Evolutionary conservation across 73 alveolate genomes (phyloP), one percentile per base, ranked within the genome.

Genomic region (Paramecium primaurelia): DNA sequence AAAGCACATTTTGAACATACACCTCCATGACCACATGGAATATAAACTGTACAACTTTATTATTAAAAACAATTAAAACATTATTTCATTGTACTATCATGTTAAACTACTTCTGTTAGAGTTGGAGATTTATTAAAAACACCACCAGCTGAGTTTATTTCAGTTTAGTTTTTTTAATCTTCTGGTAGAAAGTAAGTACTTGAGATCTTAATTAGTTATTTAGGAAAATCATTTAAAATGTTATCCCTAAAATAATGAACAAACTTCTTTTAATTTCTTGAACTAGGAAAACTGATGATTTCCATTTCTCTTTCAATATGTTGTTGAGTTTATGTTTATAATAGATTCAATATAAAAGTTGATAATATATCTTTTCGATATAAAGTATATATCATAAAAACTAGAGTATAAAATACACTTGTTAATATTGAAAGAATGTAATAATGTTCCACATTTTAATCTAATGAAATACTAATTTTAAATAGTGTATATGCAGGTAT

Each of bases 11-110:
- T 60, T 0, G 44, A 28, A 60, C 83, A 60, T 6, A 60, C 44
- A 4, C 83, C 83, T 28, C 83, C 83, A 60, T 60, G 83, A 60
- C 83, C 83, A 20, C 83, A 60, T 28, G 83, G 83, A 8, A 60
- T 20, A 11, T 32, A 18, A 2, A 60, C 83, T 28, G 83, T 32
- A 26, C 44, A 60, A 28, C 44, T 26, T 60, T n/a, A 25, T 60
- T 32, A 14, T 60, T 60, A 22, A 60, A 26, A 18, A 32, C 83
- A 60, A 60, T 60, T 60, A 32, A 60, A 60, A 60, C 83, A 60
- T 49, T 49, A 6, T 49, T 49, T 49, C 60, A 49, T 49, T 12
- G 20, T 49, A 12, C 6, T 26, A 49, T 49, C 60, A n/a, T n/a
- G 25, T 49, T 49, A 49, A 3, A n/a, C 60, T 49, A 49, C 60